These are phyloP conservation scores for Macrophomina tecta DNA, from an alignment of 2,329 filamentous ascomycete genomes.

Conservation along the genomic window DNA sequence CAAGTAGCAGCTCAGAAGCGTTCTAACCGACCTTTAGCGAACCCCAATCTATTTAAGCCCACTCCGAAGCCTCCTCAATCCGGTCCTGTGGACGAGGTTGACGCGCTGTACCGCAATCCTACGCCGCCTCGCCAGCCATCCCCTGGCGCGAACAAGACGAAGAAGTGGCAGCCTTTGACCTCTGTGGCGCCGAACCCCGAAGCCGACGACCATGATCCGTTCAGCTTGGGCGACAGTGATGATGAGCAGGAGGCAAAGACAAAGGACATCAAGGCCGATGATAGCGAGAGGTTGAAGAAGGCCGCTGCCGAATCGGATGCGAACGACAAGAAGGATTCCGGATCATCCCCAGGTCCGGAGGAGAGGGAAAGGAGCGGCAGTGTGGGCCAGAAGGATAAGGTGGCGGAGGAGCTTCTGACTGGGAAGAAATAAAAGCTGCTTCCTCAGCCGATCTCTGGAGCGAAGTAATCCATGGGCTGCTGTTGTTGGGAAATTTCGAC, in stretches of 20 bases:
- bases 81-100: slow-evolving; percentile 78
- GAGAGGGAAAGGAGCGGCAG: slow-evolving; percentile 50
- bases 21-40: slow-evolving; percentile 71
- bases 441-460: neutral
- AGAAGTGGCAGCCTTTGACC: slow-evolving; percentile 97
- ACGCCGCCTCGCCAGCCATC: slow-evolving; percentile 38
- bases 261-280: slow-evolving; percentile 64
- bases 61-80: slow-evolving; percentile 61
- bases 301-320: slow-evolving; percentile 58
- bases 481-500: neutral
- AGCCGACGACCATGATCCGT: slow-evolving; percentile 85
- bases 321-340: slow-evolving; percentile 28
- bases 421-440: slow-evolving; percentile 12
- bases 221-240: slow-evolving; percentile 94
- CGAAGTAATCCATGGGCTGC: neutral
- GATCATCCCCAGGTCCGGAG: slow-evolving; percentile 33
- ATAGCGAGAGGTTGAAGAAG: slow-evolving; percentile 58
- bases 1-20: slow-evolving; percentile 58
- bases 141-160: slow-evolving; percentile 64
- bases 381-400: slow-evolving; percentile 52
- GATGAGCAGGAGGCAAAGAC: slow-evolving; percentile 83
- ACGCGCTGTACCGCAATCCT: slow-evolving; percentile 67
- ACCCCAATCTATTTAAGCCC: slow-evolving; percentile 81
- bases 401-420: slow-evolving; percentile 52
- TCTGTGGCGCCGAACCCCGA: slow-evolving; percentile 84